These are phyloP conservation scores for Rhinocladiella similis DNA, from an alignment of 2,329 filamentous ascomycete species.

Conservation along the genomic window DNA sequence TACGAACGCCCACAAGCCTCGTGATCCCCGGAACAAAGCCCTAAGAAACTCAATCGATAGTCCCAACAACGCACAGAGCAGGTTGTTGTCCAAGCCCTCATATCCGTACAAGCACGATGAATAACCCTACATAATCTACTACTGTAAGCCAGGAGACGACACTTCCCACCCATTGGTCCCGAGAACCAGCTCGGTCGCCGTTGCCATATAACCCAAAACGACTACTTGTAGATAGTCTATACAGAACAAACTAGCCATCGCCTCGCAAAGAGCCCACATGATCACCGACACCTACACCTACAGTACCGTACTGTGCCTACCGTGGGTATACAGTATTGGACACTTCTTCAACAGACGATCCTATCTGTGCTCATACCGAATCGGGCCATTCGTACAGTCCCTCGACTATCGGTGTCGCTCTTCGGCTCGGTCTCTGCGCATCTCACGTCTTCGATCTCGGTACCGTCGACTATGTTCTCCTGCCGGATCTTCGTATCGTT, in stretches of 20 bases:
- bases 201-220: neutral
- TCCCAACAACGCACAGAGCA: neutral
- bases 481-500: conserved; percentile 16
- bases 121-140: neutral
- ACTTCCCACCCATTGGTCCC: neutral
- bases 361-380: neutral
- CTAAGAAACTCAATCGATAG: neutral
- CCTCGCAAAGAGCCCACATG: no score
- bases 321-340: no score
- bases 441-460: conserved; percentile 16
- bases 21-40: no score
- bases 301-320: no score
- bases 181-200: neutral
- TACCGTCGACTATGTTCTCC: conserved; percentile 17
- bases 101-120: neutral
- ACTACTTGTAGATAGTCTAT: no score
- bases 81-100: neutral
- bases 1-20: no score
- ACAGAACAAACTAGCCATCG: no score
- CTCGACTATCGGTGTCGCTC: neutral
- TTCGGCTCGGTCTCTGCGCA: neutral
- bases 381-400: neutral
- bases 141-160: no score
- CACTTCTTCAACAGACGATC: no score
- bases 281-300: no score